Evolutionary conservation across 2,329 filamentous ascomycete genomes (phyloP), one percentile per base, ranked within the genome.

Genomic region (Decorospora gaudefroyi): DNA sequence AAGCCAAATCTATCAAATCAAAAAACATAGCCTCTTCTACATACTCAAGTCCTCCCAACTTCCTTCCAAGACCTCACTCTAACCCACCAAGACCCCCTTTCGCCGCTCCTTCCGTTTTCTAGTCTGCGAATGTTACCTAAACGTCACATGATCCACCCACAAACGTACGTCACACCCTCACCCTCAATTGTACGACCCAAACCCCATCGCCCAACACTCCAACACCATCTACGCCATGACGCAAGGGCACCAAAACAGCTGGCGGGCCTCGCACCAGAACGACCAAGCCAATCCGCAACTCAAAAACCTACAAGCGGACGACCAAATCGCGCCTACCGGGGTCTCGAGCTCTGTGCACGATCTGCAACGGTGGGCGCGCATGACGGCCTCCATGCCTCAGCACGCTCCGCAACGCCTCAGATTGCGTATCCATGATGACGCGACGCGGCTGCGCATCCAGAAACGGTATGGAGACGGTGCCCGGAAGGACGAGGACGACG

Each of bases 321-420:
- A 53, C 9, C 46, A 46, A 8, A 55, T 53, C 15, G 44, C 41
- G 3, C 49, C 43, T 5, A 26, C 13, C 37, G 33, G 25, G 15
- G 40, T 44, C n/a, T 43, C 39, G 3, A 8, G 15, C 8, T 44
- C 52, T 2, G 27, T 34, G 6, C 15, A 37, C 11, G 25, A 36
- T 28, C 52, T 55, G 17, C 38, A 51, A 25, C 35, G 26, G 8
- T 55, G 49, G 46, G 49, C 46, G 7, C 18, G 50, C 4, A 12
- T 28, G 11, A 55, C 52, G 7, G 49, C 46, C 8, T 34, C 27
- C 15, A 37, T 52, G 21, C 21, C 29, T 4, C 40, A 47, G 16
- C 23, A 44, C 1, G 27, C 28, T 8, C 15, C 33, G 4, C 29
- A 21, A n/a, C 34, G 28, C 4, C 21, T 11, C 21, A 38, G 38